Evolutionary conservation across 2,329 filamentous ascomycete species (phyloP), one percentile per base, ranked within the genome.

Genomic region (Macrophomina pseudophaseolina): DNA sequence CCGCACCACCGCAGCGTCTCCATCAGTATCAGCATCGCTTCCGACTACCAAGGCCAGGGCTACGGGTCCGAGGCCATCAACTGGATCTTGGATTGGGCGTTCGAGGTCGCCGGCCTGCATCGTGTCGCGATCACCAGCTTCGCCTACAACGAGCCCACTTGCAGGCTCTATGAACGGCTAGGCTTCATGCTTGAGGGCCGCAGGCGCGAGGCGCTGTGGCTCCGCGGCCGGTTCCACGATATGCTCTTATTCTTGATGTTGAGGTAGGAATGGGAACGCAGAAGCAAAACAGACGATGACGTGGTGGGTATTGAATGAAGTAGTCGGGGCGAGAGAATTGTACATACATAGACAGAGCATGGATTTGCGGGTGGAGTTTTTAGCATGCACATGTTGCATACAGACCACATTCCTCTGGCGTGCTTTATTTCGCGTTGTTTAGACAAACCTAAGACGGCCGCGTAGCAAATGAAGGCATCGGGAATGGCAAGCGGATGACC

Each of bases 21-120:
- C 48, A 73, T 84, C 8, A 79, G 76, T 0, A 73, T 84, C n/a
- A 70, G 72, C 0, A 74, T 84, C 5, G 69, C 77, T 2, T 69
- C 73, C 0, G 7, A 66, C 0, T 77, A 78, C 62, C 79, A 82
- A 64, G 73, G 75, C 0, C 69, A 75, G 23, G 82, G 83, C 0
- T 85, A 85, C 64, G 83, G 83, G 1, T 71, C 69, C 6, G 83
- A 85, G 69, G 80, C 81, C 0, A 80, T 85, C 52, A 73, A 75
- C 32, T 86, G 82, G 83, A 78, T 72, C 0, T 69, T 84, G 3
- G 76, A 81, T 30, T 85, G 82, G 78, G 80, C 80, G 0, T 86
- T 86, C 68, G 69, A 71, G 5, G 73, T 74, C n/a, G 81, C 76
- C 0, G 80, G 79, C 0, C 70, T 83, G 72, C 83, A 85, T 68